Conservation (phyloP, 768 basidiomycete species). For the Tulasnella sp. region DNA sequence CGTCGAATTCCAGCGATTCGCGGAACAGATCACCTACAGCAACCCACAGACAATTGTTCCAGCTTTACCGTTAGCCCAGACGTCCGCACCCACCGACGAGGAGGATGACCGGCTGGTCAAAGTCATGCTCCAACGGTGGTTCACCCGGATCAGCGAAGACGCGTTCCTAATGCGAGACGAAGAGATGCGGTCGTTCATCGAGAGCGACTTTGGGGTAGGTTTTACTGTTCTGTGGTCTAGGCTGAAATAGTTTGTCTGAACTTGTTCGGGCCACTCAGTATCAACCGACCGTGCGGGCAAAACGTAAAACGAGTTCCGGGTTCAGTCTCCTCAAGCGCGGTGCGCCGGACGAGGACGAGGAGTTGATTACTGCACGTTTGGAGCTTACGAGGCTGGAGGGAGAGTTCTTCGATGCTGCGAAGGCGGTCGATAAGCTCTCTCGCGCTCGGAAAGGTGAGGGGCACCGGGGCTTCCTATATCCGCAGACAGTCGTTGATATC, state of each 20-base stretch:
- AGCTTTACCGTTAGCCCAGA: slow-evolving; percentile 92
- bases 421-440: slow-evolving; percentile 83
- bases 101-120: slow-evolving; percentile 93
- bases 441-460: slow-evolving; percentile 67
- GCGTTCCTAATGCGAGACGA: slow-evolving; percentile 84
- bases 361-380: slow-evolving; percentile 81
- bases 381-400: slow-evolving; percentile 89
- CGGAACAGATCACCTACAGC: slow-evolving; percentile 80
- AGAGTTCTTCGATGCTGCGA: slow-evolving; percentile 91
- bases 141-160: slow-evolving; percentile 88
- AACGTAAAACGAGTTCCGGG: slow-evolving; percentile 68
- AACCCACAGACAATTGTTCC: slow-evolving; percentile 97
- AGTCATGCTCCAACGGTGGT: slow-evolving; percentile 93
- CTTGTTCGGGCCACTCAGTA: too few relatives aligned
- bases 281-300: slow-evolving; percentile 70
- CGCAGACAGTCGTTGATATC: slow-evolving; percentile 16
- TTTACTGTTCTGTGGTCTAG: too few relatives aligned
- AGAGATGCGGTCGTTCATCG: slow-evolving; percentile 90
- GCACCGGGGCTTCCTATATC: not conserved
- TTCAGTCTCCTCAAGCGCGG: slow-evolving; percentile 66
- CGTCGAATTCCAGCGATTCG: slow-evolving; percentile 89
- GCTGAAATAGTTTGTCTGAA: too few relatives aligned
- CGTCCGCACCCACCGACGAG: slow-evolving; percentile 94
- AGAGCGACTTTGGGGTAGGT: slow-evolving; percentile 89
- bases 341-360: slow-evolving; percentile 93